phyloP scores from a whole-genome alignment of 768 basidiomycete genomes.

The Calocybe indica region DNA sequence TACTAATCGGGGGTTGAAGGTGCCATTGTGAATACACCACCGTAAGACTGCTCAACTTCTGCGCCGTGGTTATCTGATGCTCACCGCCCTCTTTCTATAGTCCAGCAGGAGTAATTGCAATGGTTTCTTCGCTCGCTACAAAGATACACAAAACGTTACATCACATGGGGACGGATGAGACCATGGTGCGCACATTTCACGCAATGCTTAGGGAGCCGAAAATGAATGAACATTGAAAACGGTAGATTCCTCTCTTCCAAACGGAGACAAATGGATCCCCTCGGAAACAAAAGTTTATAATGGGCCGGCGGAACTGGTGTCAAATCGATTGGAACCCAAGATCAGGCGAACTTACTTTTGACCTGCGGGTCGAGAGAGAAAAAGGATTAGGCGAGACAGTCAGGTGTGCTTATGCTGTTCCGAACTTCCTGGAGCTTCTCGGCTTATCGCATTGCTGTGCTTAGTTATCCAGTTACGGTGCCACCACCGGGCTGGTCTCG shows the following conservation, averaged over 20 bases:
- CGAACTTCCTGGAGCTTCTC: background rate
- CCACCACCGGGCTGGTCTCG: slow-evolving; percentile 18
- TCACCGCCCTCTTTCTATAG: slow-evolving; percentile 25
- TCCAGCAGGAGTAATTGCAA: slow-evolving; percentile 62
- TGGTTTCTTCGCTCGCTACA: slow-evolving; percentile 76
- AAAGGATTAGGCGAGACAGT: slow-evolving; percentile 81
- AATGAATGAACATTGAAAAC: background rate
- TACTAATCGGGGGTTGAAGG: slow-evolving; percentile 27
- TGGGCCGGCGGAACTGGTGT: slow-evolving; percentile 89
- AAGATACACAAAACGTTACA: slow-evolving; percentile 89
- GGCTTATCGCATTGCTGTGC: background rate
- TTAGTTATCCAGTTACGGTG: slow-evolving; percentile 15
- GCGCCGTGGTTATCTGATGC: background rate
- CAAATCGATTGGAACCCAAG: slow-evolving; percentile 51
- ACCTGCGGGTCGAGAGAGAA: slow-evolving; percentile 79
- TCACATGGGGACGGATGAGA: slow-evolving; percentile 76
- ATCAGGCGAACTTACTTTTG: slow-evolving; percentile 68
- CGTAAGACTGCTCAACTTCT: slow-evolving; percentile 41
- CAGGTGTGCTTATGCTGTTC: slow-evolving; percentile 44
- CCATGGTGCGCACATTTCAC: slow-evolving; percentile 48
- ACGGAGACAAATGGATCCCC: slow-evolving; percentile 69
- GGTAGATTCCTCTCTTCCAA: slow-evolving; percentile 69
- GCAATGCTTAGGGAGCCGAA: background rate
- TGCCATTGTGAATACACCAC: slow-evolving; percentile 93
- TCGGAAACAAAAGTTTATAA: slow-evolving; percentile 78